A percentile compares a stretch with the other conserved stretches of the same genome.
Conservation (phyloP, 2,329 filamentous ascomycete genomes). For the Aspergillus quadrilineatus region DNA sequence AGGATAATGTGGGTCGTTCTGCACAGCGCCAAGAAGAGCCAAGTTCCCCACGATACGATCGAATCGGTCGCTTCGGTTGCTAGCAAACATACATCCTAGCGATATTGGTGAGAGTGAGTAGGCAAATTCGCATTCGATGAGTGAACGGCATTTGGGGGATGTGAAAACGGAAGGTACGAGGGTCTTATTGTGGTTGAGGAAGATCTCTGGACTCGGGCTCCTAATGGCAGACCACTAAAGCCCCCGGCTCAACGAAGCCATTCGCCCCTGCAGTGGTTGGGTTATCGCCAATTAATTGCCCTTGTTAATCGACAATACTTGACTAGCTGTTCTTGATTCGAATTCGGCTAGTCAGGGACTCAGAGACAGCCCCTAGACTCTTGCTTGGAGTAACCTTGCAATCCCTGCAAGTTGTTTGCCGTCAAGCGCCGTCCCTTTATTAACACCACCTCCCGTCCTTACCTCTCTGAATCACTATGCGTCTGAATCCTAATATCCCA, state of each 20-base stretch:
- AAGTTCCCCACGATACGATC: conserved; percentile 4
- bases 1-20: neutral
- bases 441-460: neutral
- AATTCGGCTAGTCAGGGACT: conserved; percentile 1
- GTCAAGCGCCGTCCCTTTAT: conserved; percentile 1
- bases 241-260: neutral
- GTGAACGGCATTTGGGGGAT: neutral
- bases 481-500: neutral
- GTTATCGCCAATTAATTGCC: neutral
- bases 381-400: neutral
- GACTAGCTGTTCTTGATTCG: neutral
- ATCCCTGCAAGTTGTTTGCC: conserved; percentile 1
- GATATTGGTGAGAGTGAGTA: neutral
- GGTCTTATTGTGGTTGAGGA: neutral
- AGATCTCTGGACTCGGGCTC: neutral
- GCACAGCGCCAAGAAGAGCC: conserved; percentile 7
- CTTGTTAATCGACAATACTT: neutral
- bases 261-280: neutral
- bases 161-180: neutral
- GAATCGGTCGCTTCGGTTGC: neutral
- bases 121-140: neutral
- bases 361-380: neutral
- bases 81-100: neutral
- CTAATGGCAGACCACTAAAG: neutral
- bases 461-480: neutral